Conservation (phyloP, 371 early-diverging fungal genomes). For the Hamiltosporidium magnivora region DNA sequence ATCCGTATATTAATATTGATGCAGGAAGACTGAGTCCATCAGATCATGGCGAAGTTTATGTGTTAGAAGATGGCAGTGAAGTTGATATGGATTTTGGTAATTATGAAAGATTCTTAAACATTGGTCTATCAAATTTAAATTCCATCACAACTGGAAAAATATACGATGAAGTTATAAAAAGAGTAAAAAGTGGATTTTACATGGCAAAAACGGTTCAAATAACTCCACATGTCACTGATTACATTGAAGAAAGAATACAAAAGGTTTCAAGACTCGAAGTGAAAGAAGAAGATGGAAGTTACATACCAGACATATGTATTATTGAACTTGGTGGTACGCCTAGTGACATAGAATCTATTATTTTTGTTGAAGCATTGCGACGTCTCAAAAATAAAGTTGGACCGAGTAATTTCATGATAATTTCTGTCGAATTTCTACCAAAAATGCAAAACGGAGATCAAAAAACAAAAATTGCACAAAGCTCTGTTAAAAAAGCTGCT, state of each 20-base stretch:
- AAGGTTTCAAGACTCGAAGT: constrained; percentile 71
- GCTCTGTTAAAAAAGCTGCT: constrained; percentile 76
- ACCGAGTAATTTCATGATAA: constrained; percentile 81
- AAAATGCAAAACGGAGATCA: constrained; percentile 87
- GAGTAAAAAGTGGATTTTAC: constrained; percentile 79
- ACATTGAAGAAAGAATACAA: constrained; percentile 87
- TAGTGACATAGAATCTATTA: constrained; percentile 92
- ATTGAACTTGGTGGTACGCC: constrained; percentile 97
- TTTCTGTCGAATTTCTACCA: constrained; percentile 88
- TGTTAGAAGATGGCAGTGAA: constrained; percentile 94
- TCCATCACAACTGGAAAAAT: constrained; percentile 96
- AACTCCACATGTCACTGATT: constrained; percentile 88
- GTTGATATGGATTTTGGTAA: constrained; percentile 95
- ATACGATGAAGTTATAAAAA: constrained; percentile 79
- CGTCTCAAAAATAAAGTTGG: constrained; percentile 93
- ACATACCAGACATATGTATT: constrained; percentile 84
- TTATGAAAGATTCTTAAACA: constrained; percentile 90
- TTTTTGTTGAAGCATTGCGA: constrained; percentile 92
- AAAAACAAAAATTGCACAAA: constrained; percentile 96
- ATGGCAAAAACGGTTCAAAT: constrained; percentile 95
- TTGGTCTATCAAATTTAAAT: constrained; percentile 78
- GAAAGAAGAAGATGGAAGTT: constrained; percentile 62
- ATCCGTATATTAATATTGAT: constrained; percentile 96
- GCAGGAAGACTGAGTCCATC: constrained; percentile 87
- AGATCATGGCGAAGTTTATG: constrained; percentile 97